Percentiles rank a stretch among this genome's conserved stretches.
These are phyloP conservation scores for Climacium dendroides DNA, from an alignment of 225 moss, liverwort and hornwort genomes.

Conservation along the genomic window DNA sequence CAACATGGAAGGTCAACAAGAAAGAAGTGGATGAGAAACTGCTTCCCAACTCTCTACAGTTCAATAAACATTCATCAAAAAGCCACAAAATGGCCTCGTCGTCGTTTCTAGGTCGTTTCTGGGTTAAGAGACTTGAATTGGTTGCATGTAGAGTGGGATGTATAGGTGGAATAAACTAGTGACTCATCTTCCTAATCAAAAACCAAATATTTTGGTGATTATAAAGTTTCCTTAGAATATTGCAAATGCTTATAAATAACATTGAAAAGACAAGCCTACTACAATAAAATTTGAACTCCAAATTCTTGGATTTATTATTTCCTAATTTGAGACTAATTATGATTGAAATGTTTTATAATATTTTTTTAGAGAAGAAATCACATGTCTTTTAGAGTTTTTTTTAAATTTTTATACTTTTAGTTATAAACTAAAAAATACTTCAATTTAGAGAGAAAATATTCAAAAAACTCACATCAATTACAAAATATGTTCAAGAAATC, in stretches of 20 bases:
- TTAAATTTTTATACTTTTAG: neutral
- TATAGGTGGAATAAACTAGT: neutral
- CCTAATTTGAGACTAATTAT: neutral
- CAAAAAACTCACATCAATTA: neutral
- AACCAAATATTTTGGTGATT: neutral
- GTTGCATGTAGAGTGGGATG: too few species aligned
- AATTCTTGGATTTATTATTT: neutral
- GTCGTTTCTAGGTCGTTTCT: too few species aligned
- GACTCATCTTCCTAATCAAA: neutral
- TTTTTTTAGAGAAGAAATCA: neutral
- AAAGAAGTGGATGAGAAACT: too few species aligned
- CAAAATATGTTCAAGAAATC: neutral
- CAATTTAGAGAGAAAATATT: neutral
- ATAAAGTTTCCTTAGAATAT: neutral
- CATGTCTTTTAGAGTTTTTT: neutral
- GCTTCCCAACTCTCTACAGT: too few species aligned
- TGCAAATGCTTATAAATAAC: neutral
- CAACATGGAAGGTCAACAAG: too few species aligned
- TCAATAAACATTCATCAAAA: too few species aligned
- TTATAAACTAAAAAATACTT: too few species aligned
- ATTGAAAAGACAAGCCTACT: fast-evolving
- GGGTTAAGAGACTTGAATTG: neutral
- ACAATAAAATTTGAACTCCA: neutral
- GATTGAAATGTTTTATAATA: neutral
- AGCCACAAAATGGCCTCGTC: too few species aligned